Percentiles rank a stretch among this genome's conserved stretches.
phyloP scores from a whole-genome alignment of 371 early-diverging fungal genomes.

The Capillidium rhysosporum region DNA sequence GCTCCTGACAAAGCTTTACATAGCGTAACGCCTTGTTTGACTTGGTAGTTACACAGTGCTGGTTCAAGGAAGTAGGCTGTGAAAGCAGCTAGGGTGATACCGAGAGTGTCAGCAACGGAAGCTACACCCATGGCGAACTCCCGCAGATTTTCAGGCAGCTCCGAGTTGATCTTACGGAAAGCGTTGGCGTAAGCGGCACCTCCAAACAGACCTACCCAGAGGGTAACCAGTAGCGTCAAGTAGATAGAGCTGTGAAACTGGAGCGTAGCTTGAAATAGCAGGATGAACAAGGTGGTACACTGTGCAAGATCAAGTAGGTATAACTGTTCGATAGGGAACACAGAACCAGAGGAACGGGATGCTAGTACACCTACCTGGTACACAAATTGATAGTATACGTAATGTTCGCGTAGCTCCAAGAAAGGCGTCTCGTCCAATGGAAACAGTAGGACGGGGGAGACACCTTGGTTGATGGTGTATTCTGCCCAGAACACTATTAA shows the following conservation, averaged over 20 bases:
- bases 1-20: background rate
- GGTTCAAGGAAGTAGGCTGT: conserved; percentile 19
- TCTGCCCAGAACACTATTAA: conserved; percentile 20
- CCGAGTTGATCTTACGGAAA: conserved; percentile 12
- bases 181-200: conserved; percentile 24
- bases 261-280: conserved; percentile 13
- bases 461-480: conserved; percentile 28
- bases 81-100: conserved; percentile 20
- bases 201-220: conserved; percentile 23
- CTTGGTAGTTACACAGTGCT: conserved; percentile 14
- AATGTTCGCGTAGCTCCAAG: conserved; percentile 17
- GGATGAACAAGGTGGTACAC: conserved; percentile 12
- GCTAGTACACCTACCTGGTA: conserved; percentile 19
- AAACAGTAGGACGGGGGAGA: conserved; percentile 17
- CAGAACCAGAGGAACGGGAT: conserved; percentile 15
- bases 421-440: conserved; percentile 18
- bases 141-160: conserved; percentile 11
- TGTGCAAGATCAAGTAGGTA: conserved; percentile 17
- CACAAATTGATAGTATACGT: conserved; percentile 19
- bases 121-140: conserved; percentile 22
- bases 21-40: background rate
- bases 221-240: conserved; percentile 14
- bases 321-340: conserved; percentile 12
- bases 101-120: conserved; percentile 19
- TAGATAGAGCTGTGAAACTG: conserved; percentile 12